Evolutionary conservation across 352 stramenopile genomes (phyloP).

Genomic region (Globisporangium barbulae): DNA sequence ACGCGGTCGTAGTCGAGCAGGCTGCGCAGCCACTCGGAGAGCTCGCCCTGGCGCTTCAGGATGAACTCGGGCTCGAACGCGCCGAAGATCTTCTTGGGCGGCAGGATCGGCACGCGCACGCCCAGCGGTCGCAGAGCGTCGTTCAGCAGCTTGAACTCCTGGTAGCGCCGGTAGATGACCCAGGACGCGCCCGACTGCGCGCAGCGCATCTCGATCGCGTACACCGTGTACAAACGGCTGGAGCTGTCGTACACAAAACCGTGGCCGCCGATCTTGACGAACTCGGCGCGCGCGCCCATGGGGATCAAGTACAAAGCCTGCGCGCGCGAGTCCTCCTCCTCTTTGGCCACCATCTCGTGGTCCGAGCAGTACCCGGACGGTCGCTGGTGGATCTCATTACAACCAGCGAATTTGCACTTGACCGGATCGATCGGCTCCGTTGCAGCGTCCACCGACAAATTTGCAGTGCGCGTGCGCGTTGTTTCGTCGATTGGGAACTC

Average conservation of each 20-base stretch:
- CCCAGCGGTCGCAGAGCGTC: conserved; percentile 58
- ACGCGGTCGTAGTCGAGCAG: conserved; percentile 74
- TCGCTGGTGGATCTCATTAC: conserved; percentile 58
- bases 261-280: conserved; percentile 75
- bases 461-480: conserved; percentile 42
- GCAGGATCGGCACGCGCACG: conserved; percentile 69
- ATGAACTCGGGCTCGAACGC: conserved; percentile 84
- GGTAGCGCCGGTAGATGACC: conserved; percentile 83
- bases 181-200: conserved; percentile 67
- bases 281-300: conserved; percentile 54
- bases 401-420: conserved; percentile 51
- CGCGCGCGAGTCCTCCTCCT: conserved; percentile 76
- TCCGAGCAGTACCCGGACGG: conserved; percentile 67
- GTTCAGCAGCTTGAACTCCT: conserved; percentile 81
- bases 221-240: conserved; percentile 79
- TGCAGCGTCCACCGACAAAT: conserved; percentile 35
- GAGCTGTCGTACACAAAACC: conserved; percentile 73
- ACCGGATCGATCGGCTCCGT: conserved; percentile 19
- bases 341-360: conserved; percentile 78
- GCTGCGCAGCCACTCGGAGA: conserved; percentile 64
- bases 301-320: conserved; percentile 83
- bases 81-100: conserved; percentile 81
- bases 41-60: conserved; percentile 59
- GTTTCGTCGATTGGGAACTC: conserved; percentile 29
- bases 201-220: conserved; percentile 76